Conservation (phyloP, 805 yeast genomes). For the Grigorovia transvaalensis region DNA sequence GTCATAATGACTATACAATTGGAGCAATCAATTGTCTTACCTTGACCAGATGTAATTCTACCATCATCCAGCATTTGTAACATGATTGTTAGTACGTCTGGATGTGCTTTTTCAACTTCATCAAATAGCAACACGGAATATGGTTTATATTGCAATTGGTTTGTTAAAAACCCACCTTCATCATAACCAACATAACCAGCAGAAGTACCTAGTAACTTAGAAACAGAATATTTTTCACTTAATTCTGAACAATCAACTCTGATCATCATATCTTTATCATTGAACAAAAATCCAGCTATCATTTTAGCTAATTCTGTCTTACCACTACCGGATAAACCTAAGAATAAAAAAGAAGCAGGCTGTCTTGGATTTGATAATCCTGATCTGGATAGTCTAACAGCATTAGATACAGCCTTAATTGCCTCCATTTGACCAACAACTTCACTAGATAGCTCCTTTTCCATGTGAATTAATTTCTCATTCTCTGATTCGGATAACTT, state of each 20-base stretch:
- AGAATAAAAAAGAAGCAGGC: constrained; percentile 89
- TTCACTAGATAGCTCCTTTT: constrained; percentile 62
- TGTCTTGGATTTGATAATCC: constrained; percentile 95
- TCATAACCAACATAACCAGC: constrained; percentile 97
- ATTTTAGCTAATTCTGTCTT: constrained; percentile 97
- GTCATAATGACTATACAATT: constrained; percentile 93
- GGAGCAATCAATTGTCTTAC: constrained; percentile 86
- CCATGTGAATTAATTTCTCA: constrained; percentile 89
- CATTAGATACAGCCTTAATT: constrained; percentile 90
- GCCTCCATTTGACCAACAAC: constrained; percentile 97
- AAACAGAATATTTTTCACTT: constrained; percentile 89
- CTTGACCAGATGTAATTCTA: constrained; percentile 87
- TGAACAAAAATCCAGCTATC: constrained; percentile 88
- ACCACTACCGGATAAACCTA: constrained; percentile 96
- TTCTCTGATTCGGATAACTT: constrained; percentile 94
- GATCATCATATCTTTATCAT: constrained; percentile 94
- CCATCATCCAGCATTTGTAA: constrained; percentile 95
- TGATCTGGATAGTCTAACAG: constrained; percentile 84
- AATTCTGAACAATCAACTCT: constrained; percentile 96
- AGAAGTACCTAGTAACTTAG: constrained; percentile 92
- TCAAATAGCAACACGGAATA: constrained; percentile 94
- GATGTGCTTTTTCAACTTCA: constrained; percentile 98
- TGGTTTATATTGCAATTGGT: constrained; percentile 82
- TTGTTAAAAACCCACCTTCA: constrained; percentile 94
- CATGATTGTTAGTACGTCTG: constrained; percentile 87